Percentiles rank a stretch among this genome's conserved stretches.
phyloP scores from a whole-genome alignment of 2,329 filamentous ascomycete species.

The Cadophora sp. region DNA sequence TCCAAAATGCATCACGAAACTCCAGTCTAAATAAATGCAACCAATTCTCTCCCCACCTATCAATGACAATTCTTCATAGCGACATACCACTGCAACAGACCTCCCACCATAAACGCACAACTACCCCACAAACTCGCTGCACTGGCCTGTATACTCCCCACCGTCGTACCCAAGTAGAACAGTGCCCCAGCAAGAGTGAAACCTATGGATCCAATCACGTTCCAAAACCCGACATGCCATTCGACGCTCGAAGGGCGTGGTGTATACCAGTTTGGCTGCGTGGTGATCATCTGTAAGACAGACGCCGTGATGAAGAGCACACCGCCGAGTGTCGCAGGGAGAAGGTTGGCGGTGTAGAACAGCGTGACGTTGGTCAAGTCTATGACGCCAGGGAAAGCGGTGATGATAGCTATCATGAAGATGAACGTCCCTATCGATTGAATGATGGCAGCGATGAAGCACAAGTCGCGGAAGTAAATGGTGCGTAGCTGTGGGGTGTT shows the following conservation, averaged over 20 bases:
- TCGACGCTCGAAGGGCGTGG: constrained; percentile 21
- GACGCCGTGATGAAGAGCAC: constrained; percentile 31
- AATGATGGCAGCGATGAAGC: constrained; percentile 27
- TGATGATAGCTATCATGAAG: constrained; percentile 32
- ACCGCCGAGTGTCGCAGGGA: constrained; percentile 35
- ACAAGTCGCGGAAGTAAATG: constrained; percentile 24
- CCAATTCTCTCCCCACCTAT: neutral
- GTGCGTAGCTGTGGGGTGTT: constrained; percentile 24
- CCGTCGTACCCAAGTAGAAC: constrained; percentile 24
- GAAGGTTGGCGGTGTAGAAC: constrained; percentile 28
- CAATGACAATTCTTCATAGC: constrained; percentile 29
- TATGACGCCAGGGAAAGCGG: constrained; percentile 31
- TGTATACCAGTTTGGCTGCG: constrained; percentile 31
- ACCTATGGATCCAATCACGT: constrained; percentile 31
- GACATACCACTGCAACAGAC: constrained; percentile 36
- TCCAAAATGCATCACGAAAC: neutral
- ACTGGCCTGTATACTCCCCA: constrained; percentile 21
- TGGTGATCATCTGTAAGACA: constrained; percentile 24
- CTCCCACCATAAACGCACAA: constrained; percentile 34
- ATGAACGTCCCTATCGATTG: constrained; percentile 34
- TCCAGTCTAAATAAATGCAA: neutral
- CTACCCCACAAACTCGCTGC: constrained; percentile 35
- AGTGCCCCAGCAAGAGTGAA: constrained; percentile 34
- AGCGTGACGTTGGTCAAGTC: constrained; percentile 24
- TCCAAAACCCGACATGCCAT: constrained; percentile 34